A percentile compares a stretch with the other conserved stretches of the same genome.
Conservation (phyloP, 2,329 filamentous ascomycete genomes). For the Bretziella fagacearum region DNA sequence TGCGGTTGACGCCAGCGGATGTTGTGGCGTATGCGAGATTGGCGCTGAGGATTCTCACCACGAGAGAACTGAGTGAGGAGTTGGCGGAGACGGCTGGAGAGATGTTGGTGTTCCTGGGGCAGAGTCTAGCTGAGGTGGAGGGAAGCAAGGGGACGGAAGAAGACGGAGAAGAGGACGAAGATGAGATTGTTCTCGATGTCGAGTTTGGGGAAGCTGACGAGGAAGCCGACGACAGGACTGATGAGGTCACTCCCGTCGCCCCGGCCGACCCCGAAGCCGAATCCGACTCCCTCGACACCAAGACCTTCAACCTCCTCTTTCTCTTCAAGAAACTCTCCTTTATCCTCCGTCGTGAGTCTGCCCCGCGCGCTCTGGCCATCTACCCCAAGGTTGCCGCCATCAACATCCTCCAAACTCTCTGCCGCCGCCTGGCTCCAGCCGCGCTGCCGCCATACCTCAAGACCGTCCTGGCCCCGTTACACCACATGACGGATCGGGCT, state of each 20-base stretch:
- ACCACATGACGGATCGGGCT: conserved; percentile 67
- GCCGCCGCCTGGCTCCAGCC: conserved; percentile 39
- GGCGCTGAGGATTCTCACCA: conserved; percentile 37
- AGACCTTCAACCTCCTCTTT: conserved; percentile 40
- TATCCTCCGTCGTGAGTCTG: conserved; percentile 59
- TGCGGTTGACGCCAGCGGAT: conserved; percentile 47
- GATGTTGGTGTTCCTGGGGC: conserved; percentile 68
- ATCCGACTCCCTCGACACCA: conserved; percentile 11
- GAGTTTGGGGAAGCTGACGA: conserved; percentile 19
- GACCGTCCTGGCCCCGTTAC: conserved; percentile 42
- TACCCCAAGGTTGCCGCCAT: conserved; percentile 61
- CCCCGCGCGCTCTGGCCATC: conserved; percentile 44
- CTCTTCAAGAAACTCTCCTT: conserved; percentile 64
- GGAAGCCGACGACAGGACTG: conserved; percentile 28
- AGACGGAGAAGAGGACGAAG: conserved; percentile 20
- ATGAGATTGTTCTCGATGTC: conserved; percentile 23
- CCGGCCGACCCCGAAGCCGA: conserved; percentile 11
- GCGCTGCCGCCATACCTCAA: conserved; percentile 47
- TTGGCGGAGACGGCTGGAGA: conserved; percentile 66
- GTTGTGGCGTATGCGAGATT: conserved; percentile 42
- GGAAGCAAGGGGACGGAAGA: conserved; percentile 30
- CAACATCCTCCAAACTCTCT: conserved; percentile 54
- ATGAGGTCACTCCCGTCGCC: conserved; percentile 22
- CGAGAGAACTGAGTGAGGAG: conserved; percentile 47
- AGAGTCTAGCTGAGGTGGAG: conserved; percentile 26